phyloP scores from a whole-genome alignment of 2,329 filamentous ascomycete species.

The Aureobasidium melanogenum region DNA sequence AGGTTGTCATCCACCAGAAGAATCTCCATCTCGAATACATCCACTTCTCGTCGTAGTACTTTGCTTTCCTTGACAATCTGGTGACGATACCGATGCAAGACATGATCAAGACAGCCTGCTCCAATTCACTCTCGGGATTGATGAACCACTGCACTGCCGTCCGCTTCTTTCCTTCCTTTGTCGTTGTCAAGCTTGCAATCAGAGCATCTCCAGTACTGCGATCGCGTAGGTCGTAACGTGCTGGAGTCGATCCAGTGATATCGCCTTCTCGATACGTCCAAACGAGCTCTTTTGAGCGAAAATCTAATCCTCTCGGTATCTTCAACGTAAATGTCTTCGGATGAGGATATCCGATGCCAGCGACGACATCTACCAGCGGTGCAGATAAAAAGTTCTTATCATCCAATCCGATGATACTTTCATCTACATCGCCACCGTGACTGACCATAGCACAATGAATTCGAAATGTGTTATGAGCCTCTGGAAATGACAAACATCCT shows the following conservation, averaged over 20 bases:
- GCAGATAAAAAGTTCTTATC: neutral
- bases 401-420: neutral
- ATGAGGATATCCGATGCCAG: conserved; percentile 5
- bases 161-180: conserved; percentile 24
- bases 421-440: neutral
- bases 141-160: conserved; percentile 30
- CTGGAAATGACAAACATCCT: neutral
- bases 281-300: neutral
- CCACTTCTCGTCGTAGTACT: neutral
- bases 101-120: conserved; percentile 1
- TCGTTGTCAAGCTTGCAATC: conserved; percentile 16
- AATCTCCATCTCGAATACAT: neutral
- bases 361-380: neutral
- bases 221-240: neutral
- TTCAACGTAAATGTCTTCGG: neutral
- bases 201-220: neutral
- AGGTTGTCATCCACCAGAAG: neutral
- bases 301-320: neutral
- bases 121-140: conserved; percentile 21
- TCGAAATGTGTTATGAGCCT: neutral
- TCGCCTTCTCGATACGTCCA: neutral
- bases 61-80: conserved; percentile 5
- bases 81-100: neutral
- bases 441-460: neutral
- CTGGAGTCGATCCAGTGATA: neutral